These are phyloP conservation scores for Suillus paluster DNA, from an alignment of 768 basidiomycete genomes.

Conservation along the genomic window DNA sequence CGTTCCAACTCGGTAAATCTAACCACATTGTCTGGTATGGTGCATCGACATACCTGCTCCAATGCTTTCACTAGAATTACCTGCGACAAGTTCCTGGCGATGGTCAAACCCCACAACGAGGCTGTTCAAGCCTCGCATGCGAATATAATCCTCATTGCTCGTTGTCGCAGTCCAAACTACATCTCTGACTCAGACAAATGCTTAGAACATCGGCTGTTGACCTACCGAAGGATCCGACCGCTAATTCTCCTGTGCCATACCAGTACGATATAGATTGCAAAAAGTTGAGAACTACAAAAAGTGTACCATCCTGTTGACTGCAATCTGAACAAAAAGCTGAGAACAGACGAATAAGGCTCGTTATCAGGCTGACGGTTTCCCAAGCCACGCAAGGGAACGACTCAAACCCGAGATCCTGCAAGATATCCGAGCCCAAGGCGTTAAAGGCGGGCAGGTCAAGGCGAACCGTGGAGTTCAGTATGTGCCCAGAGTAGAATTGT, in stretches of 20 bases:
- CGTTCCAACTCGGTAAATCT: no score
- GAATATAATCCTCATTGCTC: conserved; percentile 62
- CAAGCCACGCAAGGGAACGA: conserved; percentile 64
- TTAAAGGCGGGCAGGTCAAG: conserved; percentile 78
- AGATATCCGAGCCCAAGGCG: conserved; percentile 55
- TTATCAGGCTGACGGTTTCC: conserved; percentile 54
- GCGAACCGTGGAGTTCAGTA: conserved; percentile 66
- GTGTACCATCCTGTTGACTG: conserved; percentile 63
- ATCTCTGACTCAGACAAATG: not conserved
- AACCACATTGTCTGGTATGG: not conserved
- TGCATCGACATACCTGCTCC: conserved; percentile 46
- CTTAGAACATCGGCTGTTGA: not conserved
- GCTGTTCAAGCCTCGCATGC: conserved; percentile 64
- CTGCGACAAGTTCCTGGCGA: conserved; percentile 75
- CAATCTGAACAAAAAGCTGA: conserved; percentile 62
- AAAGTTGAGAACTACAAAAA: conserved; percentile 63
- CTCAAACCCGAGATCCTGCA: conserved; percentile 63
- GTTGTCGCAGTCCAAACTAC: conserved; percentile 76
- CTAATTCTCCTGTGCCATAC: conserved; percentile 23
- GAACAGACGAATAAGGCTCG: conserved; percentile 57
- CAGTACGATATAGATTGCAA: conserved; percentile 53
- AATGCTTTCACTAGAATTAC: conserved; percentile 59
- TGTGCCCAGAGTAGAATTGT: conserved; percentile 61
- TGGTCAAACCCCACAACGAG: conserved; percentile 50
- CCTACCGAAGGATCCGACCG: conserved; percentile 37